A percentile compares a stretch with the other conserved stretches of the same genome.
Evolutionary conservation across 805 yeast genomes (phyloP).

Genomic region (Cyberlindnera lachancei): DNA sequence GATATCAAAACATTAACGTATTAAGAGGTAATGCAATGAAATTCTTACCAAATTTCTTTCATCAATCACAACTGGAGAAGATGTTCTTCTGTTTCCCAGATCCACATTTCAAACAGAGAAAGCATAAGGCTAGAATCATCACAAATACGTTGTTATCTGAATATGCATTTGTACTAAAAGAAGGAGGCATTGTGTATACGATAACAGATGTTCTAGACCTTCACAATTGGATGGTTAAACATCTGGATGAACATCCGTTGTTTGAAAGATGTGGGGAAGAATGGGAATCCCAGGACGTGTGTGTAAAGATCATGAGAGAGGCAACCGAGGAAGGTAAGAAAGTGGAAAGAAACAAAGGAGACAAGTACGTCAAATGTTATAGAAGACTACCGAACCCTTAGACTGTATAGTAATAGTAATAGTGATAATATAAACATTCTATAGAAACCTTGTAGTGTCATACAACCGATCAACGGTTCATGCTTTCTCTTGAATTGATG

Average conservation of each 20-base stretch:
- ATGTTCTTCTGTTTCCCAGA: constrained; percentile 99
- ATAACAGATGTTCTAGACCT: constrained; percentile 93
- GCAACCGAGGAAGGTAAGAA: constrained; percentile 99
- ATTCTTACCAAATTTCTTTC: constrained; percentile 89
- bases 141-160: constrained; percentile 85
- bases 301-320: constrained; percentile 81
- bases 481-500: too few relatives aligned
- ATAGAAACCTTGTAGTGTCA: neutral
- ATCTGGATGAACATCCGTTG: constrained; percentile 83
- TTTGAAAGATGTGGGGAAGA: constrained; percentile 73
- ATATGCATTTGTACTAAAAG: constrained; percentile 82
- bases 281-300: constrained; percentile 73
- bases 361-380: constrained; percentile 84
- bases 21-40: constrained; percentile 96
- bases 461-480: neutral
- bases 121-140: constrained; percentile 94
- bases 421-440: neutral
- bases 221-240: constrained; percentile 94
- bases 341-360: constrained; percentile 84
- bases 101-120: constrained; percentile 95
- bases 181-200: constrained; percentile 86
- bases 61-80: constrained; percentile 73
- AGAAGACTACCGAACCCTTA: constrained; percentile 59
- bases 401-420: neutral
- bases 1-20: constrained; percentile 81